Conservation (phyloP, 2,329 filamentous ascomycete genomes). For the Trichocomaceae sp. region DNA sequence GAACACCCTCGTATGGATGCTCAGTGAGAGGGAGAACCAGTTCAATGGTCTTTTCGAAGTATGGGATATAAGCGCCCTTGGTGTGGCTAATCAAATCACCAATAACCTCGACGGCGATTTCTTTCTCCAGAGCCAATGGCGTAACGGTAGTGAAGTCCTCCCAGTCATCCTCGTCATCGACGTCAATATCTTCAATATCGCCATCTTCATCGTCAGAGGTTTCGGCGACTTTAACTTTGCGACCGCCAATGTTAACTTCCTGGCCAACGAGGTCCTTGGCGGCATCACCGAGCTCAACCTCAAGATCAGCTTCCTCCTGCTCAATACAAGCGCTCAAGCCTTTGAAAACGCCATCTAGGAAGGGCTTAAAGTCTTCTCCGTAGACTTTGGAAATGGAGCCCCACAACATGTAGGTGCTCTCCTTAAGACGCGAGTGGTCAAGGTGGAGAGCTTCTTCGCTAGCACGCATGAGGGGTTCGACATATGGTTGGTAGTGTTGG, state of each 20-base stretch:
- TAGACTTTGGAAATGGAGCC: conserved; percentile 92
- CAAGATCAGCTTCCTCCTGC: conserved; percentile 77
- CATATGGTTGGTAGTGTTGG: conserved; percentile 82
- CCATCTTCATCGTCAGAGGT: conserved; percentile 57
- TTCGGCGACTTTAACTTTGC: conserved; percentile 74
- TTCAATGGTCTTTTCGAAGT: conserved; percentile 82
- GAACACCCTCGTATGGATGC: conserved; percentile 86
- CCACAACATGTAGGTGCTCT: conserved; percentile 97
- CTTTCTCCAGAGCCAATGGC: conserved; percentile 88
- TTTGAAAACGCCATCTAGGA: conserved; percentile 42
- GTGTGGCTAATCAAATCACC: conserved; percentile 88
- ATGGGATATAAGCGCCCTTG: conserved; percentile 70
- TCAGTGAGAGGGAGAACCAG: conserved; percentile 73
- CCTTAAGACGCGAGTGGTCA: conserved; percentile 82
- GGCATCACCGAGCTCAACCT: conserved; percentile 67
- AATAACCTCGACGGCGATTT: conserved; percentile 91
- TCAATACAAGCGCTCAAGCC: conserved; percentile 75
- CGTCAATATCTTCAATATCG: conserved; percentile 57
- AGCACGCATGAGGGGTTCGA: conserved; percentile 80
- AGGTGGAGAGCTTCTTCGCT: conserved; percentile 86
- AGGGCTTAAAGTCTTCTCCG: conserved; percentile 53
- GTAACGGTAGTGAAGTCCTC: conserved; percentile 78
- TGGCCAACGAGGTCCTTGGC: conserved; percentile 67
- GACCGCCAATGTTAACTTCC: conserved; percentile 71
- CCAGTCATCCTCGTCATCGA: conserved; percentile 77